Evolutionary conservation across 208 protist genomes (phyloP).

Genomic region (Crithidia expoeki): DNA sequence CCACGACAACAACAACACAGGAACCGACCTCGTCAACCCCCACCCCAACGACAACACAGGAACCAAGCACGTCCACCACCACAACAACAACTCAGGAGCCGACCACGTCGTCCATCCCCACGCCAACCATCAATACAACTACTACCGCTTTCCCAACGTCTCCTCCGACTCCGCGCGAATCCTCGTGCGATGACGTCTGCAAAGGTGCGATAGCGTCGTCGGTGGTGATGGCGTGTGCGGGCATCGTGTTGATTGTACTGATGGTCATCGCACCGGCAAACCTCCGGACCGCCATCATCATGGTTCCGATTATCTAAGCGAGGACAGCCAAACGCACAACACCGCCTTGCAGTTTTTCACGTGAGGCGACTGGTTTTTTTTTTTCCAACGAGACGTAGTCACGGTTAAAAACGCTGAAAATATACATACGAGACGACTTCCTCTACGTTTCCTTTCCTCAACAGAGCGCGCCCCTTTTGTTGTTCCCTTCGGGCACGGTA

Average conservation of each 20-base stretch:
- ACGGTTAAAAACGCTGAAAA: too few relatives aligned
- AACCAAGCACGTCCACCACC: not conserved
- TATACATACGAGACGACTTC: too few relatives aligned
- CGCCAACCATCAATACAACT: slow-evolving; percentile 39
- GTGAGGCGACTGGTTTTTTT: not conserved
- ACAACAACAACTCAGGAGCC: slow-evolving; percentile 40
- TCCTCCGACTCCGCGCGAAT: slow-evolving; percentile 9
- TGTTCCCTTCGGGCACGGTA: not conserved
- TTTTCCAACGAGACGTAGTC: not conserved
- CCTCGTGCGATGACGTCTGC: slow-evolving; percentile 64
- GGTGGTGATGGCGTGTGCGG: slow-evolving; percentile 43
- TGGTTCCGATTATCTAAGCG: slow-evolving; percentile 48
- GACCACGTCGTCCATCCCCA: slow-evolving; percentile 30
- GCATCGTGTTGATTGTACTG: slow-evolving; percentile 30
- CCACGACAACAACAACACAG: not conserved
- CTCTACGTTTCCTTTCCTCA: too few relatives aligned
- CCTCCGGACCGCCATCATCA: slow-evolving; percentile 48
- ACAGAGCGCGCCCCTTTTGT: not conserved
- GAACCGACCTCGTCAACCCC: not conserved
- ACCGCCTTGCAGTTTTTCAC: not conserved
- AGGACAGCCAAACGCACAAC: not conserved
- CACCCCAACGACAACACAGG: slow-evolving; percentile 4
- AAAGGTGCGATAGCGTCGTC: slow-evolving; percentile 67
- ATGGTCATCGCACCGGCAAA: slow-evolving; percentile 56
- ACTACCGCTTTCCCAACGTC: slow-evolving; percentile 48